Evolutionary conservation across 2,329 filamentous ascomycete genomes (phyloP), one percentile per base, ranked within the genome.

Genomic region (Colletotrichum filicis): DNA sequence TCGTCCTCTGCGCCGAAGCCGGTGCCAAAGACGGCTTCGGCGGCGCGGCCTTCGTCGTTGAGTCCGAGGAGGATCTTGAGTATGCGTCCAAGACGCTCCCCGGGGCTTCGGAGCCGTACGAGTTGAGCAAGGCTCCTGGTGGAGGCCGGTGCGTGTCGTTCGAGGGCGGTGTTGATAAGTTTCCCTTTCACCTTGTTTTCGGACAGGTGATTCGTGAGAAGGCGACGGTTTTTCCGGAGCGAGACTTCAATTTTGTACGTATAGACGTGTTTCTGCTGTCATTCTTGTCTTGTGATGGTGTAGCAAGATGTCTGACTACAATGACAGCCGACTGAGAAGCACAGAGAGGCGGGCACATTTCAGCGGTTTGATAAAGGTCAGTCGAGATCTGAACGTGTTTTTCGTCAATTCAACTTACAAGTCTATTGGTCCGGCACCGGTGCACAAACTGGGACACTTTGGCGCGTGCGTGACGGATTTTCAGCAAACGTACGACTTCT

Each of bases 31-130:
- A 87, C 71, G 81, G 84, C 68, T 93, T 92, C 76, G 84, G 87
- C 5, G 91, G 91, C 2, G 85, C 86, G 0, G 88, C 85, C 1
- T 92, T 90, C 74, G 87, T 86, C 49, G 91, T 92, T 5, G 87
- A 88, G 74, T 86, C 84, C 6, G 83, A 87, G 76, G 86, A 85
- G 3, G 90, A 92, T 72, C 84, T 92, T 2, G 82, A 87, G 58
- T 78, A 83, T 42, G 88, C 89, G 3, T 80, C 85, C 3, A 79
- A 84, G 46, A 81, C 83, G 16, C 80, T 91, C 2, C 86, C 87
- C 0, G 74, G 80, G 66, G 85, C 88, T 2, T 85, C 85, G 1
- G 79, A 81, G 1, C 83, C 91, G 16, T 83, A 88, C 68, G 85
- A 89, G 2, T 68, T 83, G 24, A 76, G 77, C 4, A 86, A 88